phyloP scores from a whole-genome alignment of 2,329 filamentous ascomycete species.

The Botrytis medusae region DNA sequence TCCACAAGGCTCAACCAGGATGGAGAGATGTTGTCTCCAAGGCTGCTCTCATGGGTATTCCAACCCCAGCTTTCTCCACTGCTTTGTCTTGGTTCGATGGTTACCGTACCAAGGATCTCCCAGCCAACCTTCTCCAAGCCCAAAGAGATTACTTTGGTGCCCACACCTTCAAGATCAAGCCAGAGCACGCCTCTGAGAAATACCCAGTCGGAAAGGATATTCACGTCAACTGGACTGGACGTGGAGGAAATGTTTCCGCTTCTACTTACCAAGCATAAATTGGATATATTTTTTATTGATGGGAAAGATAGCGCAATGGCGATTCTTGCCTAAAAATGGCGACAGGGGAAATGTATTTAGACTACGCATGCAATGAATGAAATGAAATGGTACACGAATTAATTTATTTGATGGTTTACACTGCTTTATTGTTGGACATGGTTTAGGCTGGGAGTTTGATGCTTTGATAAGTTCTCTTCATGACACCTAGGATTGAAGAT shows the following conservation, averaged over 20 bases:
- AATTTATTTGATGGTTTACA: not conserved
- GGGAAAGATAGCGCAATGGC: not conserved
- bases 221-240: constrained; percentile 99
- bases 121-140: constrained; percentile 96
- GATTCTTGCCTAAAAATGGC: constrained; percentile 11
- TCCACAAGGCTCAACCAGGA: constrained; percentile 90
- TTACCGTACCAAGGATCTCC: constrained; percentile 94
- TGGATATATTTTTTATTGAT: constrained; percentile 6
- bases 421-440: not conserved
- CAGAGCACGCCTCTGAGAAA: constrained; percentile 71
- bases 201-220: constrained; percentile 85
- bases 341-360: constrained; percentile 20
- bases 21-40: constrained; percentile 92
- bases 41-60: constrained; percentile 90
- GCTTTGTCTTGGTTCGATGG: constrained; percentile 98
- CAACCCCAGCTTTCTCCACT: constrained; percentile 93
- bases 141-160: constrained; percentile 99
- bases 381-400: constrained; percentile 12
- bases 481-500: not conserved
- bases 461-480: not conserved
- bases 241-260: constrained; percentile 94
- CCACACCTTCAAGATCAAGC: constrained; percentile 87
- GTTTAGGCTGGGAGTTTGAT: not conserved
- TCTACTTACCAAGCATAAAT: constrained; percentile 93
- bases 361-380: constrained; percentile 17